phyloP scores from a whole-genome alignment of 208 protist species.

The Borovskyia barvae region DNA sequence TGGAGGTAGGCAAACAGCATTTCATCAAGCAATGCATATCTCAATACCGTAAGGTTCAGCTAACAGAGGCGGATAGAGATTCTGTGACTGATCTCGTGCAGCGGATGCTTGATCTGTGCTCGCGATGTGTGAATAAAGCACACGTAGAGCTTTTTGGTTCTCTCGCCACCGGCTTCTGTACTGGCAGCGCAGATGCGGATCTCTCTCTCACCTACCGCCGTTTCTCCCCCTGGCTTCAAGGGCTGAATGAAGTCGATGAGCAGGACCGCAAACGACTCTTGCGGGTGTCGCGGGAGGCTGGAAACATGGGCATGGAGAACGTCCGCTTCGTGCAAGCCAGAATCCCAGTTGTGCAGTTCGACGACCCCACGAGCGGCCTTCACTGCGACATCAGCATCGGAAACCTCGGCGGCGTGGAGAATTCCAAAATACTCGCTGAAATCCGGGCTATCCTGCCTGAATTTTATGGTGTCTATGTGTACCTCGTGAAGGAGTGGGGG shows the following conservation, averaged over 20 bases:
- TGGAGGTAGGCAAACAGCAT: constrained; percentile 21
- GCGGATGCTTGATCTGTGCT: constrained; percentile 68
- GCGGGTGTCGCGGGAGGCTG: constrained; percentile 74
- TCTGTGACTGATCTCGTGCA: constrained; percentile 56
- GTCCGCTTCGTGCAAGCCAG: constrained; percentile 73
- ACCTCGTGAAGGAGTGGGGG: constrained; percentile 85
- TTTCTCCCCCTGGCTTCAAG: constrained; percentile 83
- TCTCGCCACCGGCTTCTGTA: constrained; percentile 82
- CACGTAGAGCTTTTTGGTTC: constrained; percentile 84
- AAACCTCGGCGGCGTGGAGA: constrained; percentile 84
- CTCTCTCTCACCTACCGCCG: constrained; percentile 87
- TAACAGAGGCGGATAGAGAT: constrained; percentile 29
- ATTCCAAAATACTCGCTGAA: constrained; percentile 75
- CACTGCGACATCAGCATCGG: constrained; percentile 89
- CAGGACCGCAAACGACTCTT: constrained; percentile 65
- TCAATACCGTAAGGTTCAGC: constrained; percentile 44
- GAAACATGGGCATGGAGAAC: constrained; percentile 74
- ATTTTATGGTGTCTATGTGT: constrained; percentile 86
- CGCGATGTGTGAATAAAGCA: constrained; percentile 80
- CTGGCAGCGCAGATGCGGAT: constrained; percentile 73
- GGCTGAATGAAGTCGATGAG: constrained; percentile 58
- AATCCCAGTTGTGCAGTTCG: constrained; percentile 88
- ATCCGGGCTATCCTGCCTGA: constrained; percentile 75
- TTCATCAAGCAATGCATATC: constrained; percentile 82
- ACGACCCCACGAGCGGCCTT: constrained; percentile 63